Conservation (phyloP, 805 yeast species). For the Komagataella ulmi region DNA sequence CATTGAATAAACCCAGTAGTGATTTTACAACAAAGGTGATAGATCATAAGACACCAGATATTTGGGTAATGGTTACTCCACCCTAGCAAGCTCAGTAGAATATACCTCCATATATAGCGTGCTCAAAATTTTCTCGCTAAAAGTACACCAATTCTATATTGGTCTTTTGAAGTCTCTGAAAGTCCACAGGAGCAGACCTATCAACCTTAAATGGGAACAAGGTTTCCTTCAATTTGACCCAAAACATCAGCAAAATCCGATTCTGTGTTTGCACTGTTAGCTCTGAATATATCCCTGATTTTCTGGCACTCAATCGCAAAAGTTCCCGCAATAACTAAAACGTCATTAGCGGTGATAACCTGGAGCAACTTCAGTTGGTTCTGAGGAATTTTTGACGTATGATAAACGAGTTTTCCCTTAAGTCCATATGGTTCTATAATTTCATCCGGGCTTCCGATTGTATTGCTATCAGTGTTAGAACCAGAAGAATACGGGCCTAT, state of each 20-base stretch:
- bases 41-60: no score
- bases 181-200: background rate
- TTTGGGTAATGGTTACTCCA: no score
- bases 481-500: background rate
- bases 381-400: background rate
- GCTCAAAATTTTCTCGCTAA: background rate
- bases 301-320: constrained; percentile 1
- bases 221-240: background rate
- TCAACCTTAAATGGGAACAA: background rate
- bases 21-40: no score
- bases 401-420: background rate
- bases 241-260: background rate
- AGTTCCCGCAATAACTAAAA: constrained; percentile 1
- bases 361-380: constrained; percentile 2
- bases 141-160: no score
- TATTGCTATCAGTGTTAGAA: background rate
- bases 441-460: background rate
- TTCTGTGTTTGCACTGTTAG: background rate
- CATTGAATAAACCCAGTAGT: no score
- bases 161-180: background rate
- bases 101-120: no score
- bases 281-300: background rate
- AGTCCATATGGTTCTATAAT: background rate
- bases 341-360: background rate
- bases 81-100: no score